These are phyloP conservation scores for Pyracantha coccinea DNA, from an alignment of 331 rosid genomes.

Conservation along the genomic window DNA sequence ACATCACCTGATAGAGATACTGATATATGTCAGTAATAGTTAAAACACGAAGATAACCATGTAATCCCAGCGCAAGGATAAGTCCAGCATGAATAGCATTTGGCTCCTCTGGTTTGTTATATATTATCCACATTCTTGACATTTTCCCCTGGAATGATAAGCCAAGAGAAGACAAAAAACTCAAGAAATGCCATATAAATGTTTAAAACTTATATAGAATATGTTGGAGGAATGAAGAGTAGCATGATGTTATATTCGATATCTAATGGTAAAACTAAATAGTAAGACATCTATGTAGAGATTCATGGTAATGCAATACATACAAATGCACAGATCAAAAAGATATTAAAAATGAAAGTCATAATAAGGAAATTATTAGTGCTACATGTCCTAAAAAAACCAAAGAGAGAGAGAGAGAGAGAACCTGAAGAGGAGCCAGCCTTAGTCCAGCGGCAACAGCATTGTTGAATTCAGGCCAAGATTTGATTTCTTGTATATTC, in stretches of 20 bases:
- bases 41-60: conserved; percentile 76
- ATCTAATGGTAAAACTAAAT: background rate
- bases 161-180: conserved; percentile 17
- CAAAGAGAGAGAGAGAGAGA: background rate
- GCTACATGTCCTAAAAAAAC: conserved; percentile 7
- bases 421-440: conserved; percentile 95
- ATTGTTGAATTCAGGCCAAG: conserved; percentile 98
- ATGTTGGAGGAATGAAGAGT: background rate
- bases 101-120: conserved; percentile 84
- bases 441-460: conserved; percentile 97
- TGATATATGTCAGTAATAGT: conserved; percentile 80
- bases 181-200: conserved; percentile 3
- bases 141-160: conserved; percentile 78
- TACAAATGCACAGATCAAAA: background rate
- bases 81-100: conserved; percentile 95
- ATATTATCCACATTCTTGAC: conserved; percentile 94
- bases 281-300: background rate
- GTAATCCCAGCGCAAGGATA: conserved; percentile 88
- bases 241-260: background rate
- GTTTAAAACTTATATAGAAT: background rate
- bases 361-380: background rate
- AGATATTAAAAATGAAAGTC: background rate
- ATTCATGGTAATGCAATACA: background rate
- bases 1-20: conserved; percentile 65
- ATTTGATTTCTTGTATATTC: conserved; percentile 82